These are phyloP conservation scores for Mycosphaerelloides madeirae DNA, from an alignment of 2,329 filamentous ascomycete genomes.

Conservation along the genomic window DNA sequence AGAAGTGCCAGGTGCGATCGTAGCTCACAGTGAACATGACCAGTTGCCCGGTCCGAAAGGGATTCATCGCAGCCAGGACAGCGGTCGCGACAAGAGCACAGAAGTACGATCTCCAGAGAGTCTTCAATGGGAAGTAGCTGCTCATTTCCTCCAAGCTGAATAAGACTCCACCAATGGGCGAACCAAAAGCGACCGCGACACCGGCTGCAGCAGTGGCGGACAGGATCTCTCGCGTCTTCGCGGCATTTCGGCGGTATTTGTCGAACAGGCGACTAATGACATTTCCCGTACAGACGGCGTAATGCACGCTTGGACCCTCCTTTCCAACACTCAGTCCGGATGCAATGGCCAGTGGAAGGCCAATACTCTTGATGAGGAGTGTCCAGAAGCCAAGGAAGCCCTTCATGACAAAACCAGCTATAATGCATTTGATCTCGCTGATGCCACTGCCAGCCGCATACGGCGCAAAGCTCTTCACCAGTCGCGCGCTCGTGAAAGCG, in stretches of 20 bases:
- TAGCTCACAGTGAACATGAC: conserved; percentile 99
- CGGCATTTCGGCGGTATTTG: conserved; percentile 87
- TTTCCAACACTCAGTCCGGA: conserved; percentile 94
- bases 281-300: conserved; percentile 94
- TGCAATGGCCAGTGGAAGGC: conserved; percentile 83
- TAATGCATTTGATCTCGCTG: conserved; percentile 98
- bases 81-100: conserved; percentile 93
- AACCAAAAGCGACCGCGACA: conserved; percentile 94
- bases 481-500: conserved; percentile 71
- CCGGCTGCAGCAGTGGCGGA: conserved; percentile 92
- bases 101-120: conserved; percentile 96
- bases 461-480: conserved; percentile 88
- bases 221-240: conserved; percentile 90
- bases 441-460: conserved; percentile 97
- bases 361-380: conserved; percentile 87
- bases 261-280: conserved; percentile 89
- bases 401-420: conserved; percentile 98
- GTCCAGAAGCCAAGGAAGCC: conserved; percentile 92
- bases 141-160: conserved; percentile 99
- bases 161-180: conserved; percentile 91
- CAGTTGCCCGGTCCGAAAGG: conserved; percentile 90
- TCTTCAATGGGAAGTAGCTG: conserved; percentile 92
- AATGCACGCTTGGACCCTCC: conserved; percentile 97
- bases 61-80: conserved; percentile 91
- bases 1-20: conserved; percentile 95